These are phyloP conservation scores for Globomyces pollinis-pini DNA, from an alignment of 192 early-diverging fungal species.

Conservation along the genomic window DNA sequence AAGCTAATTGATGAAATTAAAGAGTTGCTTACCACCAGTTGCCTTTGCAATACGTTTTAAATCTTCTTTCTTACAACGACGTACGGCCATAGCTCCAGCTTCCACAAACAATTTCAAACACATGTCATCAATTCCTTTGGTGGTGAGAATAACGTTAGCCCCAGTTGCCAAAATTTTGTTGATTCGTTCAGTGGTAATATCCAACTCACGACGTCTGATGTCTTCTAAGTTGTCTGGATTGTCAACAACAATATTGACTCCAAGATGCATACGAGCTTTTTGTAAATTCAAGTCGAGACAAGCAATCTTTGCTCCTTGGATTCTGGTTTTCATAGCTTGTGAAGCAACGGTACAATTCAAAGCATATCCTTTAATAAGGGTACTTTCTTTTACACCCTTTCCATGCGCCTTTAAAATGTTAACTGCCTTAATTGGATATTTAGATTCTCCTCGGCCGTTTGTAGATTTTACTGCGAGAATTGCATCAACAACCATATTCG, in stretches of 20 bases:
- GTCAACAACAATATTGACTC: slow-evolving; percentile 96
- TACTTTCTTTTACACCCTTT: slow-evolving; percentile 79
- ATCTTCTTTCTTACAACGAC: slow-evolving; percentile 94
- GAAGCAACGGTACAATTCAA: slow-evolving; percentile 96
- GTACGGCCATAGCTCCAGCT: slow-evolving; percentile 94
- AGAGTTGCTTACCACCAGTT: slow-evolving; percentile 63
- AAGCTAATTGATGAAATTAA: slow-evolving; percentile 47
- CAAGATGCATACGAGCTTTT: slow-evolving; percentile 95
- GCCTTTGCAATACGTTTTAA: slow-evolving; percentile 95
- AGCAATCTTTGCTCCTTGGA: slow-evolving; percentile 89
- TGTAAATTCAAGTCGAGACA: slow-evolving; percentile 98
- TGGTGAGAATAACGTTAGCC: slow-evolving; percentile 95
- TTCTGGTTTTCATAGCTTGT: slow-evolving; percentile 83
- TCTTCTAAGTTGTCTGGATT: slow-evolving; percentile 97
- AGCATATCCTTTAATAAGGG: slow-evolving; percentile 88
- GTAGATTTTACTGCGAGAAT: slow-evolving; percentile 86
- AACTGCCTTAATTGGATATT: slow-evolving; percentile 95
- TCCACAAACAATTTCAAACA: slow-evolving; percentile 98
- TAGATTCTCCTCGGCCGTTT: slow-evolving; percentile 72
- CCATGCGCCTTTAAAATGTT: slow-evolving; percentile 98
- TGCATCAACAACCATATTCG: slow-evolving; percentile 89
- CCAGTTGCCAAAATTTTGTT: slow-evolving; percentile 91
- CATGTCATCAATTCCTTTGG: slow-evolving; percentile 98
- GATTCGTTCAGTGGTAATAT: slow-evolving; percentile 92
- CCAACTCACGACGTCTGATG: slow-evolving; percentile 89